Percentiles rank a stretch among this genome's conserved stretches.
These are phyloP conservation scores for Mycothermus thermophilus DNA, from an alignment of 495 filamentous ascomycete species.

Conservation along the genomic window DNA sequence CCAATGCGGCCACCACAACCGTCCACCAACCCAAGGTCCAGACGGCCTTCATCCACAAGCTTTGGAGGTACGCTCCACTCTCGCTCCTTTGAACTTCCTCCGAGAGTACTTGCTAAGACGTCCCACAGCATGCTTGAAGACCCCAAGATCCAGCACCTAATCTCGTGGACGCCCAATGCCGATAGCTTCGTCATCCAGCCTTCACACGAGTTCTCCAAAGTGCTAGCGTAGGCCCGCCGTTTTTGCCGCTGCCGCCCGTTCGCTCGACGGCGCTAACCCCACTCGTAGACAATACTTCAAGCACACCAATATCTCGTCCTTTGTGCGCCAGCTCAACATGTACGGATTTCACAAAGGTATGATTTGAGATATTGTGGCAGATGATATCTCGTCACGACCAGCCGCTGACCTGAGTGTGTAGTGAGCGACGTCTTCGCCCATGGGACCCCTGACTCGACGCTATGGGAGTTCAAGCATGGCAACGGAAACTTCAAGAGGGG, in stretches of 20 bases:
- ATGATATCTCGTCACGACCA: too few species aligned
- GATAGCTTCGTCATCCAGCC: constrained; percentile 99
- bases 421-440: constrained; percentile 99
- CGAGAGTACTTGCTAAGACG: constrained; percentile 24
- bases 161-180: constrained; percentile 84
- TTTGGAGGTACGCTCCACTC: constrained; percentile 70
- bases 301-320: constrained; percentile 97
- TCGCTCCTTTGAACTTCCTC: not conserved
- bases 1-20: constrained; percentile 61
- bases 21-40: constrained; percentile 95
- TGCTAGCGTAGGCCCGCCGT: constrained; percentile 62
- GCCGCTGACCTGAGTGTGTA: constrained; percentile 19
- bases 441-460: constrained; percentile 81
- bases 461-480: constrained; percentile 99
- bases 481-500: constrained; percentile 95
- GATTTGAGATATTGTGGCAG: constrained; percentile 7
- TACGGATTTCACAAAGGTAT: constrained; percentile 99
- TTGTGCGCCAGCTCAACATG: constrained; percentile 97
- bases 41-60: constrained; percentile 98
- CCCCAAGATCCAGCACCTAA: constrained; percentile 78
- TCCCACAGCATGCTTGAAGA: constrained; percentile 84
- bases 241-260: too few species aligned
- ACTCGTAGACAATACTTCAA: constrained; percentile 96
- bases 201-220: constrained; percentile 94
- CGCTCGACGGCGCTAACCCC: too few species aligned